Percentiles rank a stretch among this genome's conserved stretches.
These are phyloP conservation scores for Kazachstania africana DNA, from an alignment of 805 yeast genomes.

Conservation along the genomic window DNA sequence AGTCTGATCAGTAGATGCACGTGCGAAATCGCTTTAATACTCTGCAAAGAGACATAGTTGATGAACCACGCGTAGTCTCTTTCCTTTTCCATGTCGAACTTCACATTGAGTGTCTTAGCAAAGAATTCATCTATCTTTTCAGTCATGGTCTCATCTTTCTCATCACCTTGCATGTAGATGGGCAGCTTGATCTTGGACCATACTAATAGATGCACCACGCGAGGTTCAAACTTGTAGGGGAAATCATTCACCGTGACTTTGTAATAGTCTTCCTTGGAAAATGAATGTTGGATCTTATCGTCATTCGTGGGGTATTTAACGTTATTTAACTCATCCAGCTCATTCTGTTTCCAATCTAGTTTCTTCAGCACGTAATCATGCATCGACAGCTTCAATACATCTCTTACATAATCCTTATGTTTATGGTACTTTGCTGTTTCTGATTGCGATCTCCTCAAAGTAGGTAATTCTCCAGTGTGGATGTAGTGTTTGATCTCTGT, in stretches of 20 bases:
- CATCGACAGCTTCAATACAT: conserved; percentile 29
- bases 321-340: conserved; percentile 12
- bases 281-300: conserved; percentile 14
- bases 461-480: conserved; percentile 31
- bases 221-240: conserved; percentile 48
- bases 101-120: conserved; percentile 29
- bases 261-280: conserved; percentile 24
- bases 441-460: conserved; percentile 36
- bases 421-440: conserved; percentile 33
- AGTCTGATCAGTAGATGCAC: conserved; percentile 47
- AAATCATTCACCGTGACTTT: conserved; percentile 44
- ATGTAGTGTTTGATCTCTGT: conserved; percentile 30
- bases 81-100: conserved; percentile 15
- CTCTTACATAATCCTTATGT: conserved; percentile 33
- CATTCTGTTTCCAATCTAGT: conserved; percentile 38
- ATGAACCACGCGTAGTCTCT: conserved; percentile 52
- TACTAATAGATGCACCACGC: conserved; percentile 46
- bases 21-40: conserved; percentile 56
- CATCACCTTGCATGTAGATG: conserved; percentile 31
- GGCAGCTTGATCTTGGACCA: conserved; percentile 55
- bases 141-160: conserved; percentile 33
- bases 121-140: conserved; percentile 38
- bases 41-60: conserved; percentile 59
- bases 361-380: conserved; percentile 39
- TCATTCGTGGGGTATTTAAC: conserved; percentile 10